Evolutionary conservation across 257 asterid species (phyloP), one percentile per base, ranked within the genome.

Genomic region (Fraxinus anomala): DNA sequence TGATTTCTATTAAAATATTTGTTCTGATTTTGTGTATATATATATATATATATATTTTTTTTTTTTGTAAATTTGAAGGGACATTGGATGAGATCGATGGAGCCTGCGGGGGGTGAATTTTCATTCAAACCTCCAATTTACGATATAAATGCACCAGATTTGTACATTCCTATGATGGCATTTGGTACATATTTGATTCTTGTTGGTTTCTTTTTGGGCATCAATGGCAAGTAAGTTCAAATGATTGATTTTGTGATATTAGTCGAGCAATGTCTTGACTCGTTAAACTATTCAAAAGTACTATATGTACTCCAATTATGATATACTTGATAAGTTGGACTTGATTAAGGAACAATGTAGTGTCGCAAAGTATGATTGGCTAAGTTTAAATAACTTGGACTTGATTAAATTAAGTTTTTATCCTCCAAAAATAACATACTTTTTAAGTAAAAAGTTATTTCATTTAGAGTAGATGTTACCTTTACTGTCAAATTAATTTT

Each of bases 71-170:
- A 51, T 16, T 33, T 40, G 9, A 39, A 81, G 85, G 85, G 85
- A 24, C 82, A 78, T 37, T 82, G 85, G 85, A 78, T 78, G 77
- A 82, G 85, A 78, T n/a, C 77, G 24, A 44, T 70, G 33, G 82
- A 70, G 71, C 14, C 36, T 28, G 76, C 1, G 13, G 70, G 82
- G 33, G 79, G 73, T 16, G 79, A 68, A 44, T 56, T 61, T 13
- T 79, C 78, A 34, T 82, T 56, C 28, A 79, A 78, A 74, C 78
- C 83, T 70, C 83, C 86, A 34, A 74, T 74, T 24, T 30, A 82
- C 51, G 86, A 82, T 30, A 82, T 82, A 6, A 82, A 82, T 79
- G 86, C 86, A 16, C 83, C 86, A 24, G 86, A 82, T 40, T 40
- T 40, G 47, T 40, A 40, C 73, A 82, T 82, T 70, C 83, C 86